phyloP scores from a whole-genome alignment of 2,329 filamentous ascomycete species.

The Lachnellula occidentalis region DNA sequence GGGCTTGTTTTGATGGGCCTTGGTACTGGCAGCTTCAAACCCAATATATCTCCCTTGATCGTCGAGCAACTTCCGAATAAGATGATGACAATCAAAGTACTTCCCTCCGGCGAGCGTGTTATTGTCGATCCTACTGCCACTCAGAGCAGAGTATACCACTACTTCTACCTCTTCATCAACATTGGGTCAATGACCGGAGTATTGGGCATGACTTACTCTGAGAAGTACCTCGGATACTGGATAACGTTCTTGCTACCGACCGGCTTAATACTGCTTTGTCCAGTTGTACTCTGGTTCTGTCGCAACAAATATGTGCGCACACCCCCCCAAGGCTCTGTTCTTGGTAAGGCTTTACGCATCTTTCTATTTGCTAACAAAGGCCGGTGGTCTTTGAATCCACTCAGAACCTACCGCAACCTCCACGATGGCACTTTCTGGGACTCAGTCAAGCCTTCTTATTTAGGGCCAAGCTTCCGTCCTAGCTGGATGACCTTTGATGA shows the following conservation, averaged over 20 bases:
- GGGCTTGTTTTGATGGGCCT: conserved; percentile 61
- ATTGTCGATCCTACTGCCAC: conserved; percentile 57
- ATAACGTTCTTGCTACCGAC: conserved; percentile 65
- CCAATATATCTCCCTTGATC: conserved; percentile 61
- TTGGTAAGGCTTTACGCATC: conserved; percentile 60
- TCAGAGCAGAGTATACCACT: conserved; percentile 56
- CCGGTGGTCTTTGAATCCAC: conserved; percentile 56
- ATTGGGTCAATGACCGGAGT: conserved; percentile 54
- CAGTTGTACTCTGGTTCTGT: conserved; percentile 53
- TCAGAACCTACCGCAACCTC: conserved; percentile 51
- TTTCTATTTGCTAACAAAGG: conserved; percentile 57
- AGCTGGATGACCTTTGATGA: conserved; percentile 79
- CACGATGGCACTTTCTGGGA: conserved; percentile 57
- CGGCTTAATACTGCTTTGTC: conserved; percentile 56
- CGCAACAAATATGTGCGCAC: conserved; percentile 55
- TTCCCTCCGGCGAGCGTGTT: conserved; percentile 50
- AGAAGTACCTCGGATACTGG: conserved; percentile 74
- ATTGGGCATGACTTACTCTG: conserved; percentile 65
- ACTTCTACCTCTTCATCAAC: conserved; percentile 69
- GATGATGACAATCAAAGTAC: conserved; percentile 40
- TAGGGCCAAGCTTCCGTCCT: conserved; percentile 52
- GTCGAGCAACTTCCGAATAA: conserved; percentile 55
- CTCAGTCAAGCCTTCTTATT: conserved; percentile 58
- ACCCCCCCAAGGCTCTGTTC: conserved; percentile 67
- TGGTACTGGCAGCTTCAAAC: conserved; percentile 67